Evolutionary conservation across 1,284 basidiomycete species (phyloP).

Genomic region (Rhodotorula mucilaginosa): DNA sequence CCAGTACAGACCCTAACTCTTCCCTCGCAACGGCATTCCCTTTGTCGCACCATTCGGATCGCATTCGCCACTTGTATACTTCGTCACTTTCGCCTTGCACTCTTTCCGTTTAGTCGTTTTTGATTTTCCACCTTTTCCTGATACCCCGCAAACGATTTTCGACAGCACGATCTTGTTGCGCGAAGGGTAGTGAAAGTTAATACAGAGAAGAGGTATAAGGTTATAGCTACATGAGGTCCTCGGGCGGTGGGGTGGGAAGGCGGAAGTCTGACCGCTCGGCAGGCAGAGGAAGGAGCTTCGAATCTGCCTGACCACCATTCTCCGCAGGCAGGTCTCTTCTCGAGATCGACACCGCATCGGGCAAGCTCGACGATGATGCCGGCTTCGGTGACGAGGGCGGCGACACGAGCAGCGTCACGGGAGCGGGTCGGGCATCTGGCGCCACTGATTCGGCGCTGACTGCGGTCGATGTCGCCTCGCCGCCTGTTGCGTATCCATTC

Average conservation of each 20-base stretch:
- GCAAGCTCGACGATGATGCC: no score
- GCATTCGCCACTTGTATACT: background rate
- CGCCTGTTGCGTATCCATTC: no score
- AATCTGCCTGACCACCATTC: background rate
- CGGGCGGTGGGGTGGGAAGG: background rate
- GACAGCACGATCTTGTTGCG: background rate
- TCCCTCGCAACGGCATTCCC: background rate
- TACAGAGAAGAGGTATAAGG: no score
- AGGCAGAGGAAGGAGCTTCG: background rate
- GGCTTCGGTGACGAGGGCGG: no score
- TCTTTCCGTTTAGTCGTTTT: background rate
- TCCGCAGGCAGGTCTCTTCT: background rate
- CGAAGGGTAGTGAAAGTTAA: no score
- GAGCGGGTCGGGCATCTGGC: no score
- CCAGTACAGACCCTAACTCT: background rate
- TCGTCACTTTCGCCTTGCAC: background rate
- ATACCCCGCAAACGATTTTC: background rate
- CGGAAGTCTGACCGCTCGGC: background rate
- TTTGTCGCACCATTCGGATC: background rate
- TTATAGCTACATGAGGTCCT: background rate
- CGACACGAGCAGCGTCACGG: no score
- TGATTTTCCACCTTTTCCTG: background rate
- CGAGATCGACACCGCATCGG: no score
- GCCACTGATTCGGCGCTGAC: no score
- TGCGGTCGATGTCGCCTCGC: no score